A percentile compares a stretch with the other conserved stretches of the same genome.
Evolutionary conservation across 768 basidiomycete genomes (phyloP).

Genomic region (Vararia minispora): DNA sequence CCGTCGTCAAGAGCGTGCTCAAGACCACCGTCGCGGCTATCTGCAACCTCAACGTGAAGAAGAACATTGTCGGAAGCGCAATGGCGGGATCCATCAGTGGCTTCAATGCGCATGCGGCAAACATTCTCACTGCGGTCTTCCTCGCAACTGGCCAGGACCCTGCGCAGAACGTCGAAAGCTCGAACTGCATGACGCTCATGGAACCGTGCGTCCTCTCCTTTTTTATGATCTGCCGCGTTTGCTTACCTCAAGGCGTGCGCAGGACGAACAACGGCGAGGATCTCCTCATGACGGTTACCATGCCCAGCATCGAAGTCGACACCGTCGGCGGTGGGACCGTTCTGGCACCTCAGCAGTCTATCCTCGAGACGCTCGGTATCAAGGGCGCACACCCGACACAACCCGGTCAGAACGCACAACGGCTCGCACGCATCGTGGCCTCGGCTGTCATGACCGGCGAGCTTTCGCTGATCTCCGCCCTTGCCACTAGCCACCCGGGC

Average conservation of each 20-base stretch:
- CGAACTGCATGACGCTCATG: slow-evolving; percentile 98
- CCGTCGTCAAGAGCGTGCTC: slow-evolving; percentile 77
- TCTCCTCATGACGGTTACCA: slow-evolving; percentile 84
- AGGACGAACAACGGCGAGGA: slow-evolving; percentile 86
- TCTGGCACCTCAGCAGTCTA: slow-evolving; percentile 78
- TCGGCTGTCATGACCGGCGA: slow-evolving; percentile 97
- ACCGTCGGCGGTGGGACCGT: slow-evolving; percentile 96
- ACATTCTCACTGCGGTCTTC: slow-evolving; percentile 92
- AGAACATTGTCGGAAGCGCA: slow-evolving; percentile 94
- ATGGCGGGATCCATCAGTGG: slow-evolving; percentile 99
- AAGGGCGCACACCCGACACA: slow-evolving; percentile 78
- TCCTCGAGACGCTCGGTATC: slow-evolving; percentile 91
- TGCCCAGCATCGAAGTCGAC: slow-evolving; percentile 99
- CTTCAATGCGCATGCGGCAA: slow-evolving; percentile 97
- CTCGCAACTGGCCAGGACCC: slow-evolving; percentile 98
- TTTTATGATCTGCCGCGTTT: slow-evolving; percentile 4
- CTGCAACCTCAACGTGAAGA: slow-evolving; percentile 89
- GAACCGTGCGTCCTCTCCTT: slow-evolving; percentile 64
- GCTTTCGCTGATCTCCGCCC: slow-evolving; percentile 79
- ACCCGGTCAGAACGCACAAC: slow-evolving; percentile 85
- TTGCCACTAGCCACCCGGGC: slow-evolving; percentile 92
- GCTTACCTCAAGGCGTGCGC: slow-evolving; percentile 7
- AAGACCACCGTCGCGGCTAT: slow-evolving; percentile 91
- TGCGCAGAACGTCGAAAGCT: slow-evolving; percentile 97
- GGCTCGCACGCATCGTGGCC: slow-evolving; percentile 81